Evolutionary conservation across 2,329 filamentous ascomycete species (phyloP), one percentile per base, ranked within the genome.

Genomic region (Neoarthrinium moseri): DNA sequence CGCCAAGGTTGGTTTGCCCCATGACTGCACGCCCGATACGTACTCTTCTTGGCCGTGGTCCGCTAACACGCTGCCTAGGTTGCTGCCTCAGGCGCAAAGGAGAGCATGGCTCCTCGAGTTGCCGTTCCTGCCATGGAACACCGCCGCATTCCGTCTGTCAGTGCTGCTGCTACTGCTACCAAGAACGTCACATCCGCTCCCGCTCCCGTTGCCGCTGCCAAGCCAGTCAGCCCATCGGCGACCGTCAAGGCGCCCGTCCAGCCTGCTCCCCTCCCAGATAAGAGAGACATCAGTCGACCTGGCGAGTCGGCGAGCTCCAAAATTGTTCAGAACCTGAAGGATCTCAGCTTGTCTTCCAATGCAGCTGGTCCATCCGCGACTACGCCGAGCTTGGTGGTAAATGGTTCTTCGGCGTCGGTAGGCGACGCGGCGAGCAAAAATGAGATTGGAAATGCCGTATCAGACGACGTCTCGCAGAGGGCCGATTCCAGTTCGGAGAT

Each of bases 401-500:
- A 78, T 53, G 74, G 74, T 30, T 71, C 72, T n/a, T 64, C 68
- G n/a, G 59, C 67, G 8, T 57, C 66, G 26, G 56, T 65, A 21
- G 60, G 65, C 5, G 71, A 72, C 23, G 61, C 65, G 26, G 58
- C 56, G 23, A 48, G 21, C 39, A 63, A 60, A 43, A 51, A 49
- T 22, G 59, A 63, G 11, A 57, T 54, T 34, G 57, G 47, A n/a
- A 53, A 54, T 35, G 55, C 57, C 34, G 69, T 69, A 22, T 80
- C 77, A 2, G 78, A 81, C 49, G 78, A 80, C 38, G 68, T 61
- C 46, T 81, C 78, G 12, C 77, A 77, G 53, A 74, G 73, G 58
- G 77, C 78, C 33, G 82, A 86, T 60, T 85, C 81, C 3, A 78
- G 70, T 55, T 86, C 81, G 3, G 82, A 86, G 46, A 67, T 84